Base-by-base conservation (phyloP, 148 eudicot species). In the Nyssa sinensis region DNA sequence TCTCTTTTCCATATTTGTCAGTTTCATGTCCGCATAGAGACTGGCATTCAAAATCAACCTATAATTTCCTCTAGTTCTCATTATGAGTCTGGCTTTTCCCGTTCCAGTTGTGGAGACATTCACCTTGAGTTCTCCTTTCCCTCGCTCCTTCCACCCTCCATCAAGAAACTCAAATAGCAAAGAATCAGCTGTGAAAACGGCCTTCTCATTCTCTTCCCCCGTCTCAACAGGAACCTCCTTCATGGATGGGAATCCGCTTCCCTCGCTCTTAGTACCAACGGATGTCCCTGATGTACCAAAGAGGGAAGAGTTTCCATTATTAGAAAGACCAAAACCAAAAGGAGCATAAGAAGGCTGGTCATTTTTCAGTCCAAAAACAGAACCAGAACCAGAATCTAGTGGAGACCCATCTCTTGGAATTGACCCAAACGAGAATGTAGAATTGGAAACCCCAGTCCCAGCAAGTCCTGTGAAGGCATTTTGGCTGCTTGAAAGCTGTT, bases 141-240 rank as follows among this genome's bases (percentile, higher is more conserved):
- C 99, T 2, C 98, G 87, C 80, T 92, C 99, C 79, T 89, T 95
- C 99, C 99, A 95, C 17, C 90, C 85, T 35, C 93, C 96, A 32
- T 91, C 93, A 51, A 74, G 7, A 77, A 70, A 95, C 89, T 95
- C 99, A 70, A 89, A 95, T 41, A 93, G 81, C 66, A 82, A 83
- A 70, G 98, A 89, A 72, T 95, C 97, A 66, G 99, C 91, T 32
- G 88, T 72, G 67, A 95, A 93, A 60, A 91, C 89, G 4, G 90
- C 80, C 65, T 85, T 87, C 75, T 93, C 99, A 25, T 91, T 88
- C 79, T 95, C 99, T 75, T 95, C 99, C 25, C 99, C 99, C 25
- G 99, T 95, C 78, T 92, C 98, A 32, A 86, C 87, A 4, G 88
- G 75, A 41, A 88, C 96, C 81, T 90, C 93, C 67, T 80, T 84